phyloP scores from a whole-genome alignment of 192 early-diverging fungal genomes.

The Backusella parvicylindrica region DNA sequence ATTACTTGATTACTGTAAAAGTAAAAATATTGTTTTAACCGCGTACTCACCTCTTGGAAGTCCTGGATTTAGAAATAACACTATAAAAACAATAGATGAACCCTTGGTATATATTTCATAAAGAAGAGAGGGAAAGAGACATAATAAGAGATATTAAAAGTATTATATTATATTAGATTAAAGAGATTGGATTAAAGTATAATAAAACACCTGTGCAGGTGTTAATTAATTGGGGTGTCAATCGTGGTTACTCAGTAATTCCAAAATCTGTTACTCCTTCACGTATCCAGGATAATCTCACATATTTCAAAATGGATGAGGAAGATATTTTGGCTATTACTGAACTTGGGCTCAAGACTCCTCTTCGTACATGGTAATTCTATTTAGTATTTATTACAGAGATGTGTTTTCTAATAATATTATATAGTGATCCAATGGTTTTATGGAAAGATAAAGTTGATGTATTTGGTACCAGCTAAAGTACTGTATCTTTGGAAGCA shows the following conservation, averaged over 20 bases:
- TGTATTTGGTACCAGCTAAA: not conserved
- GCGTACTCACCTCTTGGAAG: slow-evolving; percentile 67
- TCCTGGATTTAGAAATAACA: slow-evolving; percentile 15
- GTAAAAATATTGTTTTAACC: slow-evolving; percentile 53
- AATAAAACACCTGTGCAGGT: slow-evolving; percentile 51
- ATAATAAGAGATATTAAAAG: not conserved
- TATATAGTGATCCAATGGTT: not conserved
- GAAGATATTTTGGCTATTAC: slow-evolving; percentile 16
- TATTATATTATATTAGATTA: slow-evolving; percentile 30
- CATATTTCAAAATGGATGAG: slow-evolving; percentile 32
- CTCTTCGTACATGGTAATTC: slow-evolving; percentile 15
- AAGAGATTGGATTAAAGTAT: slow-evolving; percentile 42
- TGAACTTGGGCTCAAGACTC: slow-evolving; percentile 11
- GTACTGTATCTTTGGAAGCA: not conserved
- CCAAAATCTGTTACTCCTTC: slow-evolving; percentile 57
- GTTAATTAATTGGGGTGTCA: slow-evolving; percentile 53
- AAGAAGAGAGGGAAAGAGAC: not conserved
- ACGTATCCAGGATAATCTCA: slow-evolving; percentile 52
- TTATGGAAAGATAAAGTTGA: not conserved
- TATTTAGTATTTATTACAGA: not conserved
- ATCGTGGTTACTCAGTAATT: slow-evolving; percentile 45
- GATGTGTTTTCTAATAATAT: not conserved
- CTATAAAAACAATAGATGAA: slow-evolving; percentile 43
- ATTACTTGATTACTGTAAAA: slow-evolving; percentile 51
- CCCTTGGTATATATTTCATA: slow-evolving; percentile 32